phyloP scores from a whole-genome alignment of 2,329 filamentous ascomycete genomes.

The Tolypocladium cylindrosporum region DNA sequence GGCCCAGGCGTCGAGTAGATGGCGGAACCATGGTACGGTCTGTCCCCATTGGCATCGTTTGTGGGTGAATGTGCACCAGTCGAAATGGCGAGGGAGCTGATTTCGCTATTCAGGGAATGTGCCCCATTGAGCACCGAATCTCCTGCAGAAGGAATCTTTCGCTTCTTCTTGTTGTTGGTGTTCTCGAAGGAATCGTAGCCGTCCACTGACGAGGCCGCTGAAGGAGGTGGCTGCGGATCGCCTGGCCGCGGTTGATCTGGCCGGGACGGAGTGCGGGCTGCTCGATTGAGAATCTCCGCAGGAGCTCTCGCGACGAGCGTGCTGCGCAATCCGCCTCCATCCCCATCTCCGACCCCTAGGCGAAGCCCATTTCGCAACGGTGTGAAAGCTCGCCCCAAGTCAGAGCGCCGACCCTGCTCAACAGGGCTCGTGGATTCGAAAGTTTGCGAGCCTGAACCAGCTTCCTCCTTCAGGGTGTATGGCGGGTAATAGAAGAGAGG shows the following conservation, averaged over 20 bases:
- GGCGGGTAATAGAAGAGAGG: constrained; percentile 58
- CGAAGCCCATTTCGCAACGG: constrained; percentile 28
- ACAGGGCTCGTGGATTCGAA: constrained; percentile 10
- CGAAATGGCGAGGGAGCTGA: constrained; percentile 25
- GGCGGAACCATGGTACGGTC: constrained; percentile 10
- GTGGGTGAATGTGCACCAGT: constrained; percentile 10
- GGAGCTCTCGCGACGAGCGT: constrained; percentile 34
- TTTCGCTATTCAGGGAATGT: constrained; percentile 28
- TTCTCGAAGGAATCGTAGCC: constrained; percentile 98
- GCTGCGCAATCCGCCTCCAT: constrained; percentile 31
- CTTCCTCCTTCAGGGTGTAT: constrained; percentile 44
- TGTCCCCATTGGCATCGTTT: constrained; percentile 20
- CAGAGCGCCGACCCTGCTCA: constrained; percentile 12
- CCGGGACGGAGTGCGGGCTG: constrained; percentile 31
- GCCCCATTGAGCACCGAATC: constrained; percentile 43
- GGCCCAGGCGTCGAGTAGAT: constrained; percentile 32
- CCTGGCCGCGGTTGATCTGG: constrained; percentile 33
- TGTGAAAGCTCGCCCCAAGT: constrained; percentile 13
- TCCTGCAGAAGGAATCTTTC: constrained; percentile 88
- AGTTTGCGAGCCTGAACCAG: constrained; percentile 7
- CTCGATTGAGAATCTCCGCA: constrained; percentile 33
- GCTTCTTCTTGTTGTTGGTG: constrained; percentile 98
- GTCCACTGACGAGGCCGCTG: constrained; percentile 63
- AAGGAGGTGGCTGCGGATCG: constrained; percentile 49
- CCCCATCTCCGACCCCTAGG: constrained; percentile 52